Evolutionary conservation across 306 rosid species (phyloP), one percentile per base, ranked within the genome.

Genomic region (Trifolium pratense): DNA sequence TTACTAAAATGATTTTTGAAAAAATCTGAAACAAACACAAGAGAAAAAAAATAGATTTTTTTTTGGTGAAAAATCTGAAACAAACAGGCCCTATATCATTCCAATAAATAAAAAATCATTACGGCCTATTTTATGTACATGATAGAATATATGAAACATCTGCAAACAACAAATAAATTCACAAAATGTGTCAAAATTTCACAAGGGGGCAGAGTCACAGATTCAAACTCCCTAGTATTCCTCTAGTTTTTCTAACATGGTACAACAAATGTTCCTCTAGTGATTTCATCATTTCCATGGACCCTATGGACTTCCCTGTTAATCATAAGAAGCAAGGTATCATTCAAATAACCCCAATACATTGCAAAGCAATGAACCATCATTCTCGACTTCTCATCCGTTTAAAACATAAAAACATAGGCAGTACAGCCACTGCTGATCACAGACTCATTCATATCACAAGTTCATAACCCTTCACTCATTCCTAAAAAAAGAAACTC

Each of bases 321-420:
- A 79, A 75, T 64, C 69, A 79, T 68, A 67, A 83, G 48, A 83
- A 71, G 66, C 75, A 64, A 21, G 78, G 74, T 53, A 76, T 72
- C 81, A 71, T 48, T 65, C 58, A 75, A 82, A 69, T 69, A 66
- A 70, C 78, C 18, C 67, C 57, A 82, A 56, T 75, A 65, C 63
- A 64, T 9, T 68, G 23, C 73, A 53, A 69, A 81, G 23, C 74
- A 62, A 43, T 52, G 75, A 75, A 65, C 67, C 59, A 65, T 74
- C 61, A 49, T 60, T 60, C 51, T 68, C 66, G 60, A 76, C 66
- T 48, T 55, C 61, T 73, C 40, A 71, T 75, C 79, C 25, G 1
- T 65, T 77, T 45, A 39, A 62, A 68, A 67, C 42, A 70, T 16
- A 69, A 68, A 62, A 74, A 78, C 15, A 66, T 21, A 70, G 70